A percentile compares a stretch with the other conserved stretches of the same genome.
Conservation (phyloP, 1,139 yeast species). For the Geotrichum candidum region DNA sequence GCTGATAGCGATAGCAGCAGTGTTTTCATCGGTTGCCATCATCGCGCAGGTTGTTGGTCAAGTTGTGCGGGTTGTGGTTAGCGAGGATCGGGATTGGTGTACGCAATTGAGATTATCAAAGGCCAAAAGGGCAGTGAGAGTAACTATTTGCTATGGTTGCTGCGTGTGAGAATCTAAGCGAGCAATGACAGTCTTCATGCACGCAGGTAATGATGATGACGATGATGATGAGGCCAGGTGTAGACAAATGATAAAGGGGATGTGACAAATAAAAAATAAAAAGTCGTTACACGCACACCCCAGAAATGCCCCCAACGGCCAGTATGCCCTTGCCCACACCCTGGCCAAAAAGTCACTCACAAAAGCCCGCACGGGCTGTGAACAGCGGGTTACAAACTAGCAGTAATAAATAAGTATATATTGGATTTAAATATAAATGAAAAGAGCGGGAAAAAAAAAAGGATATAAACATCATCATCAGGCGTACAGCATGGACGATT, state of each 20-base stretch:
- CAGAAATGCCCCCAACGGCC: neutral
- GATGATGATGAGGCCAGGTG: neutral
- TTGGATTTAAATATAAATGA: neutral
- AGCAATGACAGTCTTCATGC: neutral
- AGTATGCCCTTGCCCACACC: neutral
- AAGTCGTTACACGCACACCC: neutral
- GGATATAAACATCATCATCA: neutral
- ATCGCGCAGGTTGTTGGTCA: neutral
- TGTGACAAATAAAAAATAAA: neutral
- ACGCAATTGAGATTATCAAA: neutral
- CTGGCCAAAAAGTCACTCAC: neutral
- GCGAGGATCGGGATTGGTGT: neutral
- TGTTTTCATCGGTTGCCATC: neutral
- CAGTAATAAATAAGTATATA: neutral
- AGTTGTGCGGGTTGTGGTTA: neutral
- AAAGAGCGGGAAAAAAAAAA: neutral
- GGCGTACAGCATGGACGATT: conserved; percentile 8
- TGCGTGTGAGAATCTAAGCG: too few relatives aligned
- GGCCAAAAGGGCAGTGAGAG: neutral
- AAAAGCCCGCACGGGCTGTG: too few relatives aligned
- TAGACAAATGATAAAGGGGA: neutral
- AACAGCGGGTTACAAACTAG: too few relatives aligned
- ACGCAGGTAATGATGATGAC: neutral
- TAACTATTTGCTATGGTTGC: neutral
- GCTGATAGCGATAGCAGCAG: neutral